Conservation (phyloP, 768 basidiomycete species). For the Rickenella mellea region DNA sequence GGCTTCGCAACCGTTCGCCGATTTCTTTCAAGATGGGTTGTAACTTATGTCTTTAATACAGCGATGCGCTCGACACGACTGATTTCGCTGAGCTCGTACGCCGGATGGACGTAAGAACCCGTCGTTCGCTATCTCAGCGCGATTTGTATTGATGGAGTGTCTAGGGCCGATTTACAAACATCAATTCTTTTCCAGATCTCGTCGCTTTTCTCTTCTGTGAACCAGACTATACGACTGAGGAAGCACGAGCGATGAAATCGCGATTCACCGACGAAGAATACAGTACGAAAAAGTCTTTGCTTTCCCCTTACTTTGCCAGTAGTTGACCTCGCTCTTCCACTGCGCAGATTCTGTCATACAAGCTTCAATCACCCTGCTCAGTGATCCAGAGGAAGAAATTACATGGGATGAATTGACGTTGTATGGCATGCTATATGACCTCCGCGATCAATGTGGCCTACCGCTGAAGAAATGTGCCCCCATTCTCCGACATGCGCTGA, state of each 20-base stretch:
- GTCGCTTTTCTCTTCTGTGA: conserved; percentile 75
- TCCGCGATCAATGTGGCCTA: conserved; percentile 28
- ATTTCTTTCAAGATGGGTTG: neutral
- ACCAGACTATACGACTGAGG: conserved; percentile 46
- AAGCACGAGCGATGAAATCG: conserved; percentile 45
- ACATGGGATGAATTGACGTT: conserved; percentile 31
- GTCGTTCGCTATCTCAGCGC: too few relatives aligned
- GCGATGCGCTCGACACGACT: too few relatives aligned
- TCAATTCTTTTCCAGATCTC: conserved; percentile 59
- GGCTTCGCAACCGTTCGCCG: neutral
- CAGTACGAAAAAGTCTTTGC: conserved; percentile 25
- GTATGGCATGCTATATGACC: conserved; percentile 31
- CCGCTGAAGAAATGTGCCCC: conserved; percentile 56
- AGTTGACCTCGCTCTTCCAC: conserved; percentile 5
- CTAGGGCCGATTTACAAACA: conserved; percentile 60
- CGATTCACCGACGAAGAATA: conserved; percentile 32
- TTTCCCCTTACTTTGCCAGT: conserved; percentile 3
- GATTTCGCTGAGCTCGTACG: too few relatives aligned
- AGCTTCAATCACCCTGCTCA: conserved; percentile 19
- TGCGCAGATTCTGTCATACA: conserved; percentile 14
- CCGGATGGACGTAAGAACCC: too few relatives aligned
- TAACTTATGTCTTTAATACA: neutral
- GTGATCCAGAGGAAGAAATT: conserved; percentile 22
- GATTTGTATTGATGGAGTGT: neutral
- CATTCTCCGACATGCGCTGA: conserved; percentile 66